Evolutionary conservation across 352 stramenopile species (phyloP), one percentile per base, ranked within the genome.

Genomic region (Globisporangium irregulare): DNA sequence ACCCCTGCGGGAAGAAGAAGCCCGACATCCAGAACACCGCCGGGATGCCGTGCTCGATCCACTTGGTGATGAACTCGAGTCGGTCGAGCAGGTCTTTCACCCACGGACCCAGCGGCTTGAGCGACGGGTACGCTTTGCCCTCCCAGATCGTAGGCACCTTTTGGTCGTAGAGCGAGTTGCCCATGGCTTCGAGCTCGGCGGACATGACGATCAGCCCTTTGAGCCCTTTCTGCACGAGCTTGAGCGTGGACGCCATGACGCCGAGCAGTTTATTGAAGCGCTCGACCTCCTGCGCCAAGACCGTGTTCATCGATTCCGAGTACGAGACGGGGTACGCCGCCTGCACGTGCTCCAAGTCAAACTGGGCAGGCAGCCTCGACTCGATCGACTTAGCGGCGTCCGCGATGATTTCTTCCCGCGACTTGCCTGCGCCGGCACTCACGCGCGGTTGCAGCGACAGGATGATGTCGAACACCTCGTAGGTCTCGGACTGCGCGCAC

Each of bases 221-320:
- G 4, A 96, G 63, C 0, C 81, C 89, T 53, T 84, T 79, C 57
- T 95, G 88, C 0, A 96, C 64, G 65, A 81, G 81, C 41, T 82
- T 78, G 1, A 95, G 79, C 34, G 84, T 91, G 8, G 78, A 77
- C 15, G 78, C 67, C 73, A 96, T 91, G 24, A 92, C 74, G 2
- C 60, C 67, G 15, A 96, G 70, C 20, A 96, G 75, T 36, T 87
- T 86, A 68, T 96, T 96, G 67, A 91, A 96, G 14, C 88, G 84
- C 71, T 94, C 81, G 1, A 92, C 84, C 59, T 96, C 89, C 51
- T 96, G 89, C 3, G 90, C 92, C 3, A 98, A 70, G 25, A 98
- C 94, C 1, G 94, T 98, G 79, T 98, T 98, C 94, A 98, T 98
- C 3, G 90, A 97, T 71, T 98, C 93, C 15, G 89, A 71, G 77